Conservation (phyloP, 2,329 filamentous ascomycete species). For the Arthrobotrys megalospora region DNA sequence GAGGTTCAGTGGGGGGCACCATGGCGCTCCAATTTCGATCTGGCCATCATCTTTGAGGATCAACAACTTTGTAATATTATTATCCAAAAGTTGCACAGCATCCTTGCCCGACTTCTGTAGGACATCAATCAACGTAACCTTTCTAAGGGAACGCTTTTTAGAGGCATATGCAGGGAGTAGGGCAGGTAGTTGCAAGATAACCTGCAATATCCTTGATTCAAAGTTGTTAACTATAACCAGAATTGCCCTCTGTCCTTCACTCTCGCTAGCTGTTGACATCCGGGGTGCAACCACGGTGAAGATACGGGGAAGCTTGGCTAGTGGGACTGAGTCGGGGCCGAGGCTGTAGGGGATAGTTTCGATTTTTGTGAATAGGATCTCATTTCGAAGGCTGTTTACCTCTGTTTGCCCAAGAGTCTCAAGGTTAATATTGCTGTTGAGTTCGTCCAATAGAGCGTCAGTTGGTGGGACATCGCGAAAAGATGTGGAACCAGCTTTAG, state of each 20-base stretch:
- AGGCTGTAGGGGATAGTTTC: constrained; percentile 76
- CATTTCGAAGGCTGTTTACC: constrained; percentile 79
- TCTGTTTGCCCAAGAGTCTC: constrained; percentile 74
- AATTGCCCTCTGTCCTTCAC: constrained; percentile 55
- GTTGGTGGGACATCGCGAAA: constrained; percentile 76
- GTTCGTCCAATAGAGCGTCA: constrained; percentile 78
- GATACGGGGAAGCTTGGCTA: constrained; percentile 45
- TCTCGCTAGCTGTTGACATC: constrained; percentile 55
- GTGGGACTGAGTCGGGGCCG: constrained; percentile 65
- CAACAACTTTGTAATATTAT: constrained; percentile 62
- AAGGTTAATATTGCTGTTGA: constrained; percentile 73
- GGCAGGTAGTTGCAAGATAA: constrained; percentile 55
- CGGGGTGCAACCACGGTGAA: constrained; percentile 53
- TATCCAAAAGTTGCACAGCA: constrained; percentile 64
- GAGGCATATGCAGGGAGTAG: constrained; percentile 69
- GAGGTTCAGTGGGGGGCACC: constrained; percentile 62
- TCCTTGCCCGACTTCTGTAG: constrained; percentile 61
- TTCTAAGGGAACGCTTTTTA: constrained; percentile 60
- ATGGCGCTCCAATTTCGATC: constrained; percentile 63
- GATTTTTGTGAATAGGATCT: constrained; percentile 80
- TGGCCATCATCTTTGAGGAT: constrained; percentile 63
- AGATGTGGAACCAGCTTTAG: constrained; percentile 79
- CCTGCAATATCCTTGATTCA: constrained; percentile 56
- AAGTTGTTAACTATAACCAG: constrained; percentile 56
- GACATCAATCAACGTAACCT: constrained; percentile 58